Evolutionary conservation across 495 filamentous ascomycete genomes (phyloP), one percentile per base, ranked within the genome.

Genomic region (Penicillium robsamsonii): DNA sequence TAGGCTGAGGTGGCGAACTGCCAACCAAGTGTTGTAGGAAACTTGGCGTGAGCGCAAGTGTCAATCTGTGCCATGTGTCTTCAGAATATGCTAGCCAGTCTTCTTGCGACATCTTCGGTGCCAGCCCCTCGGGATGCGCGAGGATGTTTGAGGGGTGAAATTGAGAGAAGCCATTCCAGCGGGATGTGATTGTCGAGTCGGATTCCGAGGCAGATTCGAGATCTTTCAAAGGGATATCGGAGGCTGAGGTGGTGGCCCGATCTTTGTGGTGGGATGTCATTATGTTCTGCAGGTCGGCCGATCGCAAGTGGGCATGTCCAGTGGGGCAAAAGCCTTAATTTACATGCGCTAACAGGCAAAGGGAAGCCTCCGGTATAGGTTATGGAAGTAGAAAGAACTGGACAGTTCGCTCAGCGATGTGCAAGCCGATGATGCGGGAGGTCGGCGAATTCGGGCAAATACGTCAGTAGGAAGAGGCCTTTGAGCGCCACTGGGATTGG

Each of bases 11-110:
- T 6, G 70, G 63, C 22, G 68, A 50, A 15, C 68, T 70, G 3
- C 76, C 76, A 1, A 79, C 66, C 47, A 58, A 69, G 18, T 69
- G 69, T 45, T 79, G 74, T 4, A 74, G 49, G 49, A 70, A 79
- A 46, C 73, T 77, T 12, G 76, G 76, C 4, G 71, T 72, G 35
- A 75, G 58, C 11, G 60, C 65, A 20, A 77, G 65, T 5, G 61
- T 63, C 48, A 79, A 50, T 33, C 65, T 67, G n/a, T 66, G 64
- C 18, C 66, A 66, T 54, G 48, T 56, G 11, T 58, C 50, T 45
- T 72, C 71, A 2, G 66, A 31, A 52, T 57, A 58, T 20, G 62
- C 64, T 25, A 65, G 51, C 68, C 71, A 75, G 55, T 72, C 60
- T 18, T 69, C 60, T 29, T 72, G 58, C 27, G 68, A 53, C 37